Evolutionary conservation across 805 yeast species (phyloP).

Genomic region (Lachancea quebecensis): DNA sequence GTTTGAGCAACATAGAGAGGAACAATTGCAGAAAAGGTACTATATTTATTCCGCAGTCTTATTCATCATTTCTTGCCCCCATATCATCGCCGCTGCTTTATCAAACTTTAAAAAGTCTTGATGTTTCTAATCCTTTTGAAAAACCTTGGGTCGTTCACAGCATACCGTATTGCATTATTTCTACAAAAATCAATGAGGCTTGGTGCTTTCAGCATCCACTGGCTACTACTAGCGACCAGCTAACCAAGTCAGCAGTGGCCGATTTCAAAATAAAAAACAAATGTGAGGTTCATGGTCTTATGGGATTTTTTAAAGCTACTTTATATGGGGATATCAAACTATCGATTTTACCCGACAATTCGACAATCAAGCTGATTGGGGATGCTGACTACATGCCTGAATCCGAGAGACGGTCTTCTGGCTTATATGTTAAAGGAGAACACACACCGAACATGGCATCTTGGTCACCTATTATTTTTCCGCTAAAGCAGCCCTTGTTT

Average conservation of each 20-base stretch:
- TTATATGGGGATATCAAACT: conserved; percentile 50
- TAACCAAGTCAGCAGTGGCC: conserved; percentile 25
- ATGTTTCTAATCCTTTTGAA: conserved; percentile 29
- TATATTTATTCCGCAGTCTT: conserved; percentile 54
- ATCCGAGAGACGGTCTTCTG: background rate
- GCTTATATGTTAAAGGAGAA: conserved; percentile 5
- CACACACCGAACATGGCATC: conserved; percentile 44
- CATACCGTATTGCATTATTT: conserved; percentile 38
- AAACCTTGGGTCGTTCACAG: conserved; percentile 41
- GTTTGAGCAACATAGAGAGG: conserved; percentile 42
- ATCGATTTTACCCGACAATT: conserved; percentile 26
- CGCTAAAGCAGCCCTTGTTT: conserved; percentile 46
- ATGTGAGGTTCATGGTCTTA: conserved; percentile 61
- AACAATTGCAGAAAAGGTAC: conserved; percentile 38
- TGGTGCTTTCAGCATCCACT: conserved; percentile 61
- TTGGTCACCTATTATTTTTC: conserved; percentile 67
- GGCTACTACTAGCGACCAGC: conserved; percentile 6
- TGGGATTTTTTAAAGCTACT: conserved; percentile 67
- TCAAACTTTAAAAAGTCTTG: conserved; percentile 25
- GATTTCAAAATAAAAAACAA: conserved; percentile 41
- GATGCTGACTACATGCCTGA: conserved; percentile 1
- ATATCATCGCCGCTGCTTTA: conserved; percentile 51
- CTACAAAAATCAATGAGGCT: conserved; percentile 41
- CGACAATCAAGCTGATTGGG: conserved; percentile 16
- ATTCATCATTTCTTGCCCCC: conserved; percentile 60